Percentiles rank a stretch among this genome's conserved stretches.
Evolutionary conservation across 2,329 filamentous ascomycete genomes (phyloP).

Genomic region (Metarhizium rileyi): DNA sequence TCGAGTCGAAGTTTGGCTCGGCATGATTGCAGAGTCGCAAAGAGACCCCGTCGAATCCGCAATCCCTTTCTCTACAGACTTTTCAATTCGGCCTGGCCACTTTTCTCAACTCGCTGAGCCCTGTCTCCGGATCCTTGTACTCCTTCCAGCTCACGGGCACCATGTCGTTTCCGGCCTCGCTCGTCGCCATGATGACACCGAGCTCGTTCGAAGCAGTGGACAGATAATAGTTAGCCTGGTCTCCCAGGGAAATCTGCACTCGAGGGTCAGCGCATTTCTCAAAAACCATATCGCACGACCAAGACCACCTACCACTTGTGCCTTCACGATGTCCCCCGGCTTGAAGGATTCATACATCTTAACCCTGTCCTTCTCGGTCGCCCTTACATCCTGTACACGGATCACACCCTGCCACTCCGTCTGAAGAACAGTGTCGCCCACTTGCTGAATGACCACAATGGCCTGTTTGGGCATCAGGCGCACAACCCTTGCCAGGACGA

Average conservation of each 20-base stretch:
- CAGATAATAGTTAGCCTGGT: slow-evolving; percentile 93
- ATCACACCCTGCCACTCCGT: slow-evolving; percentile 82
- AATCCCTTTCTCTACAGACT: neutral
- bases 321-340: slow-evolving; percentile 84
- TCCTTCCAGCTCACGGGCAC: slow-evolving; percentile 92
- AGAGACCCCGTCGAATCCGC: neutral
- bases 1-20: no score
- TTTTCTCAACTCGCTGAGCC: slow-evolving; percentile 70
- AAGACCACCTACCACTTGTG: slow-evolving; percentile 59
- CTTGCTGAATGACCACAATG: slow-evolving; percentile 74
- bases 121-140: slow-evolving; percentile 75
- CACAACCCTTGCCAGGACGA: slow-evolving; percentile 76
- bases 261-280: neutral
- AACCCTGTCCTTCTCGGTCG: slow-evolving; percentile 92
- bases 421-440: slow-evolving; percentile 61
- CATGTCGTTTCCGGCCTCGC: slow-evolving; percentile 83
- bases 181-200: slow-evolving; percentile 87
- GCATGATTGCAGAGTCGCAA: no score
- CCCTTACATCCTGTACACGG: slow-evolving; percentile 80
- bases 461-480: slow-evolving; percentile 80
- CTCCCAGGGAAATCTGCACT: slow-evolving; percentile 69
- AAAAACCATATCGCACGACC: neutral
- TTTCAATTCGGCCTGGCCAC: slow-evolving; percentile 83
- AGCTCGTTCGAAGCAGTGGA: slow-evolving; percentile 84
- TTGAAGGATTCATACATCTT: slow-evolving; percentile 85